Conservation (phyloP, 768 basidiomycete genomes). For the Galerina sulciceps region DNA sequence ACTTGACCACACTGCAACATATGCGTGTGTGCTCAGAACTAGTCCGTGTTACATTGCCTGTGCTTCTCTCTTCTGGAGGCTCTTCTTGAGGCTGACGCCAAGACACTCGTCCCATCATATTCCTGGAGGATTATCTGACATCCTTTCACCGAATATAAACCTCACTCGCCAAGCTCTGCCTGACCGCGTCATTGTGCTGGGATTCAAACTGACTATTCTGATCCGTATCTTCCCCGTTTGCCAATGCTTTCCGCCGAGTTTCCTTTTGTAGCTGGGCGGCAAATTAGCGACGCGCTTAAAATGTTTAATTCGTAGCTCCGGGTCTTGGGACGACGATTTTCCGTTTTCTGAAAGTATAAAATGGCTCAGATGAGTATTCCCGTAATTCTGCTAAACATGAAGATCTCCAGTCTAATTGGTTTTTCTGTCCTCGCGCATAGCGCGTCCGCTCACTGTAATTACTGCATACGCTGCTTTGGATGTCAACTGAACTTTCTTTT, state of each 20-base stretch:
- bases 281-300: too few species aligned
- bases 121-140: too few species aligned
- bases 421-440: constrained; percentile 26
- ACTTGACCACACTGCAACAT: too few species aligned
- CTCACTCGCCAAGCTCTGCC: background rate
- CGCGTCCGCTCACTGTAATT: constrained; percentile 32
- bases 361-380: too few species aligned
- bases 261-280: too few species aligned
- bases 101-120: too few species aligned
- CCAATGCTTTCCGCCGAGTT: too few species aligned
- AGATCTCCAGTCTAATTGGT: constrained; percentile 23
- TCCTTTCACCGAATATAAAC: background rate
- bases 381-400: constrained; percentile 22
- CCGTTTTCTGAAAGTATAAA: constrained; percentile 9
- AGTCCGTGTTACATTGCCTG: too few species aligned
- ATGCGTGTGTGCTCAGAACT: too few species aligned
- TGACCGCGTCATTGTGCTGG: background rate
- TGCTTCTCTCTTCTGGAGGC: too few species aligned
- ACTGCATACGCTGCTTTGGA: background rate
- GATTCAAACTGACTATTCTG: background rate
- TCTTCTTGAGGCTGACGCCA: too few species aligned
- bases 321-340: constrained; percentile 10
- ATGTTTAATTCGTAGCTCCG: too few species aligned
- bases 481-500: background rate
- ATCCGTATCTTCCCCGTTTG: constrained; percentile 2